Evolutionary conservation across 352 stramenopile genomes (phyloP), one percentile per base, ranked within the genome.

Genomic region (Globisporangium spiculum): DNA sequence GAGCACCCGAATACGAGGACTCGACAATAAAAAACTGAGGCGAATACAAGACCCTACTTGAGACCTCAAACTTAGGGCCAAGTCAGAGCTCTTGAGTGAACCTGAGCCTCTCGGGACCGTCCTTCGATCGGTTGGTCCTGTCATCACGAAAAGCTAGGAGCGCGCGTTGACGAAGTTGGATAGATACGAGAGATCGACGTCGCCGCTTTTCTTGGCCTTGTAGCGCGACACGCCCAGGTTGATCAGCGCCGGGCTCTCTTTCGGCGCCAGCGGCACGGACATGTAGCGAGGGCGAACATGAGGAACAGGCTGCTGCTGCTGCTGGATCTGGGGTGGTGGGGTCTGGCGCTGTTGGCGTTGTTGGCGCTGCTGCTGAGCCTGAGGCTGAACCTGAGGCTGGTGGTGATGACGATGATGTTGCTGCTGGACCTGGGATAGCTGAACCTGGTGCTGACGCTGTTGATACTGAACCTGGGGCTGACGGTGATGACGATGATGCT

Each of bases 101-200:
- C 4, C 41, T 50, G 18, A 52, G 44, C 18, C 18, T 24, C 24
- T 12, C 3, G 12, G 6, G 30, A 62, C 56, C 56, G 36, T 48
- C 60, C 41, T 65, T 57, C 60, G 38, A 53, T 65, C 59, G 41
- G 41, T 38, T 26, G 38, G 41, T 54, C 18, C 26, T 38, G 32
- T 0, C 24, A n/a, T 0, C 16, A n/a, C 20, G 6, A 18, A 61
- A 18, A 46, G 18, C 60, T 65, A 65, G 20, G 60, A 65, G 41
- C 26, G 60, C 26, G 41, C 26, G 16, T 54, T 27, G 41, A 57
- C 41, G 58, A 70, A 70, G n/a, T 30, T 66, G 20, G 65, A 60
- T 4, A 70, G 50, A 32, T 70, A 70, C 34, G 65, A 70, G 24
- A 70, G 48, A n/a, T 70, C 65, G 34, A 70, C 32, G 50, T 65